These are phyloP conservation scores for Xylariales sp. DNA, from an alignment of 2,329 filamentous ascomycete species.

Conservation along the genomic window DNA sequence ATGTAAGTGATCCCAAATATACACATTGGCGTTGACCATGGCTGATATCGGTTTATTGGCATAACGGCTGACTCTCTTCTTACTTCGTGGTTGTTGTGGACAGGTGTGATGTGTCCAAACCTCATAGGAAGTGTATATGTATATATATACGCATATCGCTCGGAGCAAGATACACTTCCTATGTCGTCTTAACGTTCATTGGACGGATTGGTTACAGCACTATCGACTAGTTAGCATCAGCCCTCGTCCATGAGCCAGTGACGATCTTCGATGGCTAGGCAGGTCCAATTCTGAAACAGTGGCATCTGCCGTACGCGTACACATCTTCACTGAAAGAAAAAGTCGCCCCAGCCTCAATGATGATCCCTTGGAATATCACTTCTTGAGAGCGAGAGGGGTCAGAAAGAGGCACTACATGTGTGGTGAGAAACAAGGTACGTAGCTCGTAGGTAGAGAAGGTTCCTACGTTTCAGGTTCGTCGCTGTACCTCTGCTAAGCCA, in stretches of 20 bases:
- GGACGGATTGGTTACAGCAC: slow-evolving; percentile 1
- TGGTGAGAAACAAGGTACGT: neutral
- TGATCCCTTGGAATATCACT: neutral
- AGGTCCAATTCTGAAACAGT: slow-evolving; percentile 40
- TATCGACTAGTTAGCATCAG: slow-evolving; percentile 7
- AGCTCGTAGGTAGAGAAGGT: neutral
- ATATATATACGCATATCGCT: neutral
- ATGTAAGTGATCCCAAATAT: neutral
- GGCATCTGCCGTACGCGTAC: slow-evolving; percentile 40
- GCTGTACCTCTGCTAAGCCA: neutral
- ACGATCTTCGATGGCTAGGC: slow-evolving; percentile 29
- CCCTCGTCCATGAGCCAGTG: slow-evolving; percentile 30
- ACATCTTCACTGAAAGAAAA: slow-evolving; percentile 27
- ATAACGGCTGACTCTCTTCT: neutral
- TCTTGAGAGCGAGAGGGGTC: neutral
- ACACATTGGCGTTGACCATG: neutral
- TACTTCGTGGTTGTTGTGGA: neutral
- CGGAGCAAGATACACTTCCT: neutral
- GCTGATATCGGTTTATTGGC: neutral
- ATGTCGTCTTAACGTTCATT: slow-evolving; percentile 9
- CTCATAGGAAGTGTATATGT: neutral
- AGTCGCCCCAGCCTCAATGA: slow-evolving; percentile 20
- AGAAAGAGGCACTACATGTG: neutral
- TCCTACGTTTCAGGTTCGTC: neutral
- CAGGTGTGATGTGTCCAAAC: neutral